phyloP scores from a whole-genome alignment of 148 eudicot species.

The Beta vulgaris region DNA sequence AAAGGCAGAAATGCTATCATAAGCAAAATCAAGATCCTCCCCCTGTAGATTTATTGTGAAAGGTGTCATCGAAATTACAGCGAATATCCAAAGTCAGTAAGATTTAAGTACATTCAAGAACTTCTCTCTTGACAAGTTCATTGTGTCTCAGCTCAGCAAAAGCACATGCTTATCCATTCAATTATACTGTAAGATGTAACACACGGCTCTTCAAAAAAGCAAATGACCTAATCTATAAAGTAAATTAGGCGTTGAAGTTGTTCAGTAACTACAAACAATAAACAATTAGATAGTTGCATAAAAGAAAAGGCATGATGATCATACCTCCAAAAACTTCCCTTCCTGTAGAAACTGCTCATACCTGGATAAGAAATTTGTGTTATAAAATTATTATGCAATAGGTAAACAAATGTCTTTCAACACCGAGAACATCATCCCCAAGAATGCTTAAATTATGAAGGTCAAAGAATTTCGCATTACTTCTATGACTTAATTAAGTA shows the following conservation, averaged over 20 bases:
- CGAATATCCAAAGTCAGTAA: neutral
- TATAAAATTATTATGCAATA: slow-evolving; percentile 1
- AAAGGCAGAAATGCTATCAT: slow-evolving; percentile 93
- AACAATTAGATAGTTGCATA: neutral
- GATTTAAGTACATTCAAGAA: neutral
- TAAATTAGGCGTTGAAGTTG: neutral
- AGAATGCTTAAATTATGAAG: neutral
- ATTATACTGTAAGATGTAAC: neutral
- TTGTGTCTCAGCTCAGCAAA: neutral
- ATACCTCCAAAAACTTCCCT: slow-evolving; percentile 74
- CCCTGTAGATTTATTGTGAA: slow-evolving; percentile 47
- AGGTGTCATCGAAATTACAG: neutral
- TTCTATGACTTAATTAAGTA: neutral
- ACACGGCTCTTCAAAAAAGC: neutral
- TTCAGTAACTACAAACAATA: neutral
- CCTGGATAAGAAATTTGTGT: slow-evolving; percentile 37
- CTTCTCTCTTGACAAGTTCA: neutral
- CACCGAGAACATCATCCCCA: neutral
- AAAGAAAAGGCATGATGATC: neutral
- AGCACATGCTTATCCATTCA: neutral
- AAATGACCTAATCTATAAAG: neutral
- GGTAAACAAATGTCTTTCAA: neutral
- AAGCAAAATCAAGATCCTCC: slow-evolving; percentile 91
- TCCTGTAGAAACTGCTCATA: slow-evolving; percentile 64
- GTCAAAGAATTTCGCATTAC: neutral